A percentile compares a stretch with the other conserved stretches of the same genome.
phyloP scores from a whole-genome alignment of 2,329 filamentous ascomycete genomes.

The Zopfia rhizophila region DNA sequence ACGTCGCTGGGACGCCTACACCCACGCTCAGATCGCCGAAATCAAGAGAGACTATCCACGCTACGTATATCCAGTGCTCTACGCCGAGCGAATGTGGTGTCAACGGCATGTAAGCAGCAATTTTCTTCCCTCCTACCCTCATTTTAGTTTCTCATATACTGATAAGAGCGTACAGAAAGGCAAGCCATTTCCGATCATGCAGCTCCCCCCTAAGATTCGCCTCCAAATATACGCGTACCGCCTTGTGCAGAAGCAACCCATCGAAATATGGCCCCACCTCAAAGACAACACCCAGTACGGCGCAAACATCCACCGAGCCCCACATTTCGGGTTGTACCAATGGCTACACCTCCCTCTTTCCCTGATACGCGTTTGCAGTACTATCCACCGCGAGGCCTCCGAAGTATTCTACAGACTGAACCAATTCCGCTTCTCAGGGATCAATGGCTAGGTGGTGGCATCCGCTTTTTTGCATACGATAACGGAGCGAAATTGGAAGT shows the following conservation, averaged over 20 bases:
- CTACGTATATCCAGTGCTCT: constrained; percentile 4
- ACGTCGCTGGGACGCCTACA: constrained; percentile 8
- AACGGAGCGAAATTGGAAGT: not conserved
- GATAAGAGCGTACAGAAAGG: not conserved
- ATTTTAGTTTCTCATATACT: not conserved
- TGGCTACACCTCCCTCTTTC: not conserved
- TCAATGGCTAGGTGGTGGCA: constrained; percentile 20
- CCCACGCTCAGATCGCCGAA: not conserved
- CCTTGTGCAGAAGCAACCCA: constrained; percentile 6
- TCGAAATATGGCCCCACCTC: constrained; percentile 21
- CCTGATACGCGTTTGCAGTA: constrained; percentile 16
- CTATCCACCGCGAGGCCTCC: constrained; percentile 18
- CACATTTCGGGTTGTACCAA: not conserved
- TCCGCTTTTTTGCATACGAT: constrained; percentile 10
- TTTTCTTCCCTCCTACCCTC: no score
- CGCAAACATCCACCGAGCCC: constrained; percentile 1
- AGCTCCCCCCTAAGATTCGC: constrained; percentile 15
- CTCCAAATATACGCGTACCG: constrained; percentile 13
- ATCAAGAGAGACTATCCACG: constrained; percentile 3
- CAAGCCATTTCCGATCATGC: constrained; percentile 9
- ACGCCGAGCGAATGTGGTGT: constrained; percentile 8
- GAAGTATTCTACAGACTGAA: constrained; percentile 25
- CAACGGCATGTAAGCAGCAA: not conserved
- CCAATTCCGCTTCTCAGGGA: constrained; percentile 23
- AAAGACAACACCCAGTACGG: constrained; percentile 10